Evolutionary conservation across 2,329 filamentous ascomycete genomes (phyloP).

Genomic region (Neoscytalidium dimidiatum): DNA sequence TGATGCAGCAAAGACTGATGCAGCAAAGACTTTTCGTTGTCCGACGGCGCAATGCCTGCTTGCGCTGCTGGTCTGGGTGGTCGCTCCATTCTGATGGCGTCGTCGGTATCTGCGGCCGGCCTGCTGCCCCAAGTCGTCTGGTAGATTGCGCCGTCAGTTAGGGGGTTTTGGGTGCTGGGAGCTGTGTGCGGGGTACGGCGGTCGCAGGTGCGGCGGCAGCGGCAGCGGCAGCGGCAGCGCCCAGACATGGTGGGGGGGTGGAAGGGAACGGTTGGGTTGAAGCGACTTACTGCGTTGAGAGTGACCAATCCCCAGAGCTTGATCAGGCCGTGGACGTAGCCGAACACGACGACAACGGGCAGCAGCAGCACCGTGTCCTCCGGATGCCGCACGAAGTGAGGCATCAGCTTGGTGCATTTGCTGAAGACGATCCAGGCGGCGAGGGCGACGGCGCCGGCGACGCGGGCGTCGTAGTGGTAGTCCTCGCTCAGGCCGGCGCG

Average conservation of each 20-base stretch:
- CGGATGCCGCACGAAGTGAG: slow-evolving; percentile 82
- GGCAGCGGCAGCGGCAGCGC: too few relatives aligned
- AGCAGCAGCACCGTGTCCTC: slow-evolving; percentile 72
- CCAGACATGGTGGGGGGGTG: too few relatives aligned
- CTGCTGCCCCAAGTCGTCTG: slow-evolving; percentile 96
- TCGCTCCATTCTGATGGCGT: slow-evolving; percentile 39
- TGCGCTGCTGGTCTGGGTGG: slow-evolving; percentile 15
- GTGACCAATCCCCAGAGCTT: slow-evolving; percentile 87
- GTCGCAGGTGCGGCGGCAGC: background rate
- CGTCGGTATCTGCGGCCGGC: slow-evolving; percentile 82
- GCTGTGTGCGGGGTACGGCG: slow-evolving; percentile 14
- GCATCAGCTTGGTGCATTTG: slow-evolving; percentile 88
- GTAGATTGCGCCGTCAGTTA: slow-evolving; percentile 21
- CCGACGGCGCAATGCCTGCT: background rate
- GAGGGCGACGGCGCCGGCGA: slow-evolving; percentile 33
- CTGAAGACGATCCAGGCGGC: slow-evolving; percentile 65
- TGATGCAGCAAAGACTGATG: slow-evolving; percentile 9
- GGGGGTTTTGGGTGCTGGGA: background rate
- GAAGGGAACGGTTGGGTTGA: too few relatives aligned
- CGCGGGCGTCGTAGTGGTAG: background rate
- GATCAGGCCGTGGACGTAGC: slow-evolving; percentile 89
- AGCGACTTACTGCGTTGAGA: slow-evolving; percentile 45
- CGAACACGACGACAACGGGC: slow-evolving; percentile 85
- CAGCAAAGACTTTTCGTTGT: slow-evolving; percentile 16
- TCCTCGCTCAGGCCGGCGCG: slow-evolving; percentile 26